phyloP scores from a whole-genome alignment of 2,329 filamentous ascomycete genomes.

The Sphaerulina populicola region DNA sequence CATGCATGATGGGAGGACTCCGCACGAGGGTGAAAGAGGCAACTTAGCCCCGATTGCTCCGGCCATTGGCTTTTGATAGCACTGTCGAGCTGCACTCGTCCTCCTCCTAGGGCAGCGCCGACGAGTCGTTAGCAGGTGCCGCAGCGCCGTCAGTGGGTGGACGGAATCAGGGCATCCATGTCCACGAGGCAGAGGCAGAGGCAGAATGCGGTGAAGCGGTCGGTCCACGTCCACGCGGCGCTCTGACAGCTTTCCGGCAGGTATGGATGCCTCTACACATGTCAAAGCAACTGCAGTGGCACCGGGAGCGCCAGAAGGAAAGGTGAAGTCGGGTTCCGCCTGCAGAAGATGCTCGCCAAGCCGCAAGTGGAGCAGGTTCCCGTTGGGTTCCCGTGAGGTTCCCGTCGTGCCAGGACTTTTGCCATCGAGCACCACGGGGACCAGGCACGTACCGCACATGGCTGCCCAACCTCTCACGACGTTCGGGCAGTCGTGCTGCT shows the following conservation, averaged over 20 bases:
- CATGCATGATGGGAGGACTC: constrained; percentile 15
- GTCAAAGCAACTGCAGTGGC: background rate
- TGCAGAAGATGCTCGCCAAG: background rate
- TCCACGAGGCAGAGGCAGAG: constrained; percentile 5
- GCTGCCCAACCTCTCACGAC: constrained; percentile 4
- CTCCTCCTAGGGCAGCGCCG: background rate
- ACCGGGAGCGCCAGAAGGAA: background rate
- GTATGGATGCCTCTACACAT: background rate
- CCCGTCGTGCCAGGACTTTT: constrained; percentile 3
- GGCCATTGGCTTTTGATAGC: constrained; percentile 27
- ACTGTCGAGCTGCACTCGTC: constrained; percentile 27
- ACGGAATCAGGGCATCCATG: constrained; percentile 20
- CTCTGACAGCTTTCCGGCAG: background rate
- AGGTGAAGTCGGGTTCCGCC: background rate
- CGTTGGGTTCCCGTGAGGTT: too few species aligned
- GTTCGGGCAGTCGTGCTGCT: constrained; percentile 10
- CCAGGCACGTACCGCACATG: too few species aligned
- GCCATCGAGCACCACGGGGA: background rate
- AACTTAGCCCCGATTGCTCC: constrained; percentile 22
- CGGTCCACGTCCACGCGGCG: constrained; percentile 1
- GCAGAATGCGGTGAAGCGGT: constrained; percentile 5
- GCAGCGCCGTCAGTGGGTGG: background rate
- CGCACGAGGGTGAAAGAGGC: constrained; percentile 14
- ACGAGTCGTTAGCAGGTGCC: constrained; percentile 9
- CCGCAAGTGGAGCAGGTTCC: background rate